These are phyloP conservation scores for Fagopyrum homotropicum DNA, from an alignment of 148 eudicot genomes.

Conservation along the genomic window DNA sequence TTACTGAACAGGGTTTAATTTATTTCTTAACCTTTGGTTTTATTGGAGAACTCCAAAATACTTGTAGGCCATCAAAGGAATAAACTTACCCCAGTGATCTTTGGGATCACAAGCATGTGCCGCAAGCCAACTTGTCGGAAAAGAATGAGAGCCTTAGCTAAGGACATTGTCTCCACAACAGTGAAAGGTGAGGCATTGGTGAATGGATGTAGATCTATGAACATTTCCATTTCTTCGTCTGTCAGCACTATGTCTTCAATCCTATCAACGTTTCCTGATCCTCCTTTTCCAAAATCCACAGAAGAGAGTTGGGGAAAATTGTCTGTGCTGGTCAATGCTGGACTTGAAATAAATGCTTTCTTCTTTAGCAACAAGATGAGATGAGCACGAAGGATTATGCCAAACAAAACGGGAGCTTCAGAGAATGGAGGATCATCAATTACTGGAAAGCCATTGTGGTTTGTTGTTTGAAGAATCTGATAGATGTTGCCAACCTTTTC, in stretches of 20 bases:
- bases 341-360: slow-evolving; percentile 49
- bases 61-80: neutral
- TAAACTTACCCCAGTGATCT: slow-evolving; percentile 50
- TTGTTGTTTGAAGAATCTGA: slow-evolving; percentile 47
- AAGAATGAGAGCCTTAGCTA: slow-evolving; percentile 84
- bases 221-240: slow-evolving; percentile 90
- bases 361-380: slow-evolving; percentile 66
- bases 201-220: slow-evolving; percentile 76
- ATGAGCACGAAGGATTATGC: slow-evolving; percentile 70
- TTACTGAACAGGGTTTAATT: no score
- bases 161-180: slow-evolving; percentile 85
- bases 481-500: slow-evolving; percentile 76
- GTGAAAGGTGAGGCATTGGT: slow-evolving; percentile 83
- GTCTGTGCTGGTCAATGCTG: slow-evolving; percentile 29
- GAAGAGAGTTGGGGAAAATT: slow-evolving; percentile 49
- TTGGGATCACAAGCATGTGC: slow-evolving; percentile 79
- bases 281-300: slow-evolving; percentile 73
- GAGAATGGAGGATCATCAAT: slow-evolving; percentile 61
- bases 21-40: neutral
- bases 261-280: slow-evolving; percentile 43
- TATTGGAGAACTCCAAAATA: neutral
- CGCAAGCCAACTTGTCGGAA: slow-evolving; percentile 92
- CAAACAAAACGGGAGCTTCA: slow-evolving; percentile 50
- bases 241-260: slow-evolving; percentile 56
- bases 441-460: slow-evolving; percentile 90